Base-by-base conservation (phyloP, 1,139 yeast genomes). In the Geotrichum citri-aurantii region DNA sequence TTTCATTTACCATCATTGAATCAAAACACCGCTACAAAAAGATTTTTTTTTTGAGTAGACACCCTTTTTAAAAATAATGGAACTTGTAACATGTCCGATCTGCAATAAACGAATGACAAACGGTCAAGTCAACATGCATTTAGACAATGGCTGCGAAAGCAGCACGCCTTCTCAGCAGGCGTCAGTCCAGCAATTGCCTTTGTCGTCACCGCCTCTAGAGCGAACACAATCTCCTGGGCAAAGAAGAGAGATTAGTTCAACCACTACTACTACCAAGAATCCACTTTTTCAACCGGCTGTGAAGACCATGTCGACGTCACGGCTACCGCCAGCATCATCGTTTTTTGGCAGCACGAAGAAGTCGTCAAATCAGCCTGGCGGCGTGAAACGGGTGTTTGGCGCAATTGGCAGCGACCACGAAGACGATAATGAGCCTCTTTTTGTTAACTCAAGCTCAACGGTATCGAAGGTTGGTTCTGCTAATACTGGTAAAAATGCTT, bases 111-210 rank as follows among this genome's bases (percentile, higher is more conserved):
- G 64, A 12, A 69, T 75, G 24, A 65, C 74, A 1, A 68, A 68
- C 53, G 61, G 63, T 24, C 64, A 59, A 26, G 72, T 75, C 47
- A 75, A 75, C 54, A 59, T 63, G 44, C 78, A 75, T 61, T 63
- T 75, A n/a, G 78, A 75, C 60, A 61, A 63, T 29, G 75, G 75
- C 6, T 75, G 78, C 58, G 52, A 33, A n/a, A 19, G 26, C 24
- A 19, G 11, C 17, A 12, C 33, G 10, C 26, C 24, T 19, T 48
- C 49, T n/a, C 54, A 17, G 47, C 21, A 40, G 23, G 37, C 51
- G 26, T n/a, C 27, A 17, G 21, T 11, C 10, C 50, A 19, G 26
- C 17, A 14, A 17, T 19, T 21, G 48, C 24, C 11, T 21, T 24
- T 48, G 37, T 33, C 47, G 17, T 47, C 44, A 23, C 56, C 54